Evolutionary conservation across 305 asterid genomes (phyloP).

Genomic region (Fraxinus sp.): DNA sequence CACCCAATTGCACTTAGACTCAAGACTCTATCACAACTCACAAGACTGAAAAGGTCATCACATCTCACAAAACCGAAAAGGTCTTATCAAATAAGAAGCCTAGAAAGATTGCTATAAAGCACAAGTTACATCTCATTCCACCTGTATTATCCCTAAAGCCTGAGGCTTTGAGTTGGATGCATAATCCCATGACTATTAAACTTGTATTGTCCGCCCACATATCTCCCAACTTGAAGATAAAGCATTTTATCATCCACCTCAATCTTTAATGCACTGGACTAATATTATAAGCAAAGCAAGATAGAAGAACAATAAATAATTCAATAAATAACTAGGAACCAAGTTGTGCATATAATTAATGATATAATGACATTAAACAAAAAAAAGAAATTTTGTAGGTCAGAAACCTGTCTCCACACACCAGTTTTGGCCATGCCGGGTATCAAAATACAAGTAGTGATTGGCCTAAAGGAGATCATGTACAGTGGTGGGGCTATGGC

Average conservation of each 20-base stretch:
- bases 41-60: neutral
- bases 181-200: neutral
- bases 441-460: neutral
- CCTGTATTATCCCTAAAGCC: neutral
- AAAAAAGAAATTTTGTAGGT: neutral
- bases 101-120: neutral
- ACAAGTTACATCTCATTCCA: neutral
- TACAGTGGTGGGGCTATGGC: slow-evolving; percentile 32
- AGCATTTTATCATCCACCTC: neutral
- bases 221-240: neutral
- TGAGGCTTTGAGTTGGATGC: neutral
- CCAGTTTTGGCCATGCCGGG: neutral
- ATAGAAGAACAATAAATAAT: neutral
- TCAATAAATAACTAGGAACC: neutral
- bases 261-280: neutral
- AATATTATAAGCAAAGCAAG: neutral
- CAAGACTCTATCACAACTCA: too few relatives aligned
- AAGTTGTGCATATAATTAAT: neutral
- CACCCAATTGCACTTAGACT: neutral
- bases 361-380: neutral
- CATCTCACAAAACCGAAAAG: neutral
- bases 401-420: slow-evolving; percentile 2
- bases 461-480: slow-evolving; percentile 29
- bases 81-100: neutral
- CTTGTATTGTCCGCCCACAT: neutral